Evolutionary conservation across 352 stramenopile genomes (phyloP), one percentile per base, ranked within the genome.

Genomic region (Phytophthora aleatoria): DNA sequence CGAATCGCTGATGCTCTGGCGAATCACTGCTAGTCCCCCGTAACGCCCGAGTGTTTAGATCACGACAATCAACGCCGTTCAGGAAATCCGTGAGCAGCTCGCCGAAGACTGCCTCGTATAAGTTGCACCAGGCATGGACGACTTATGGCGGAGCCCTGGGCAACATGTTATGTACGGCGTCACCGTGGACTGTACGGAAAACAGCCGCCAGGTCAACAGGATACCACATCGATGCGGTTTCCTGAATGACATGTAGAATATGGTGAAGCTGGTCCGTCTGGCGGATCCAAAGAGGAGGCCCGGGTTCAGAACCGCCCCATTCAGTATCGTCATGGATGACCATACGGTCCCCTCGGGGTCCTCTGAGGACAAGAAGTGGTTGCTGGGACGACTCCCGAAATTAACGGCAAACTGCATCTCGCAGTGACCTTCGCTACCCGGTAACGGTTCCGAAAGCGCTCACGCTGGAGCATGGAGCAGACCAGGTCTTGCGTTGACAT

Each of bases 401-500:
- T 69, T 13, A 1, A 69, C 13, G 3, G 53, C 20, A 5, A 54
- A 64, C 39, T 60, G 8, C 61, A 69, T 69, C 39, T 60, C 64
- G 61, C 8, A 5, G 54, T 52, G 2, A 69, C 47, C 13, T 64
- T 69, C 8, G 53, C 59, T 5, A 55, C 61, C 0, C 39, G 31
- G 11, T 69, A 69, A 1, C 24, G 39, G 12, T 7, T 13, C 1
- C 24, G 47, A 20, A 43, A 64, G 13, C 48, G 45, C 16, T 69
- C 53, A 10, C 24, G 39, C 3, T 55, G 52, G 24, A 63, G 24
- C 20, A 64, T 59, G 53, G 16, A 69, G 38, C 38, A 10, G 38
- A 43, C 38, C 38, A 8, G 11, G 15, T 43, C 38, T 3, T 43
- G 38, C 15, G 16, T 20, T 4, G 12, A 43, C 38, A n/a, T 43